A percentile compares a stretch with the other conserved stretches of the same genome.
Evolutionary conservation across 108 stramenopile genomes (phyloP).

Genomic region (Stephanodiscus triporus): DNA sequence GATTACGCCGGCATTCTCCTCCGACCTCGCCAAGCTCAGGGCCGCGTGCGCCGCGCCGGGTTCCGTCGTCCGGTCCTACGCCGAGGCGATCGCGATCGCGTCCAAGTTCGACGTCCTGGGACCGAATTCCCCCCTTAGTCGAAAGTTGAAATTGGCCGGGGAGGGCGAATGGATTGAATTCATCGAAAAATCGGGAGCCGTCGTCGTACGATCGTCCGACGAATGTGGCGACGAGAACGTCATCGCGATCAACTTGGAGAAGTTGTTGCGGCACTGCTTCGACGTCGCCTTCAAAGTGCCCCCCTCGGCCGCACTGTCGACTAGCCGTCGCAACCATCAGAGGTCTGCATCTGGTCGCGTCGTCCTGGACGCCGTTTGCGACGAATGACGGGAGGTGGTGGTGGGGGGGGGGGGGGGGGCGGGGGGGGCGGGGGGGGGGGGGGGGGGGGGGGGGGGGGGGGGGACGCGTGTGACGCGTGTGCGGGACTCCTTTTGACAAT

Average conservation of each 20-base stretch:
- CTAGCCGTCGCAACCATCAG: not conserved
- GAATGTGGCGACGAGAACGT: not conserved
- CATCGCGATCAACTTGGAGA: conserved; percentile 24
- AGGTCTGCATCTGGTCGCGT: too few relatives aligned
- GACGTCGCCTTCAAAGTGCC: conserved; percentile 52
- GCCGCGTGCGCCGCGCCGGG: conserved; percentile 1
- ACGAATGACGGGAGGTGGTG: too few relatives aligned
- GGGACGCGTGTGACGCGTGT: too few relatives aligned
- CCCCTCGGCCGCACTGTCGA: conserved; percentile 6
- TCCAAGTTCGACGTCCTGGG: conserved; percentile 41
- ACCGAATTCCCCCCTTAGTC: conserved; percentile 28
- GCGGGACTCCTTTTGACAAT: too few relatives aligned
- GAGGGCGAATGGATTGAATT: conserved; percentile 40
- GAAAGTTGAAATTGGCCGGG: conserved; percentile 22
- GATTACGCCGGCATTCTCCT: conserved; percentile 43
- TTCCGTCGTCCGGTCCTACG: conserved; percentile 19
- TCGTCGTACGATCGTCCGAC: not conserved
- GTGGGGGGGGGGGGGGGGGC: too few relatives aligned
- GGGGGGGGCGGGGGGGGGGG: too few relatives aligned
- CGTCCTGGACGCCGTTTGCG: too few relatives aligned
- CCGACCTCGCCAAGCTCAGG: conserved; percentile 33
- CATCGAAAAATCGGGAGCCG: conserved; percentile 1
- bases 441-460: too few relatives aligned
- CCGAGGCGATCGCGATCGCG: conserved; percentile 34
- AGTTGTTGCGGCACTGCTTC: conserved; percentile 40